Percentiles rank a stretch among this genome's conserved stretches.
phyloP scores from a whole-genome alignment of 2,329 filamentous ascomycete genomes.

The Aspergillus costaricaensis region DNA sequence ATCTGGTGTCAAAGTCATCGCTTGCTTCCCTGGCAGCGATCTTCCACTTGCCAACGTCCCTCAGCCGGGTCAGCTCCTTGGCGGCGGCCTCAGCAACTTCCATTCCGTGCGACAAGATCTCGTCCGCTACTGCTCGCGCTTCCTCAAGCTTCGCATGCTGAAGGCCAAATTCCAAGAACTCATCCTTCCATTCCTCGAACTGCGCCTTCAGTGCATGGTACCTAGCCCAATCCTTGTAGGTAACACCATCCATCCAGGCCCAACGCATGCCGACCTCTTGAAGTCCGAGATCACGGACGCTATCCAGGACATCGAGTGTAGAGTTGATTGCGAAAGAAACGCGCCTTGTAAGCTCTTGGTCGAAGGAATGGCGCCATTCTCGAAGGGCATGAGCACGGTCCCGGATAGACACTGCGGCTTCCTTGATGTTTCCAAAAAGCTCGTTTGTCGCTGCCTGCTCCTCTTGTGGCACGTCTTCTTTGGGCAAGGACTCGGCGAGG shows the following conservation, averaged over 20 bases:
- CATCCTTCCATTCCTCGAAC: conserved; percentile 80
- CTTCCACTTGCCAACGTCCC: conserved; percentile 84
- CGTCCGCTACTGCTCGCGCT: conserved; percentile 67
- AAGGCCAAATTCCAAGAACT: conserved; percentile 75
- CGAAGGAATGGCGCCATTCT: conserved; percentile 72
- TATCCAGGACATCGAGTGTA: conserved; percentile 79
- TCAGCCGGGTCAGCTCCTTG: conserved; percentile 75
- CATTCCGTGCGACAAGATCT: conserved; percentile 80
- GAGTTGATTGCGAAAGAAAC: conserved; percentile 74
- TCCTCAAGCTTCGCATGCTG: conserved; percentile 69
- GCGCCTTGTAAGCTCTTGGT: conserved; percentile 67
- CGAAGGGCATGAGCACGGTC: conserved; percentile 74
- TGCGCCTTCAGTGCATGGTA: conserved; percentile 85
- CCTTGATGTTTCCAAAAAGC: conserved; percentile 60
- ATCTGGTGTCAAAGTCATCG: conserved; percentile 75
- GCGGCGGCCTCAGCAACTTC: conserved; percentile 74
- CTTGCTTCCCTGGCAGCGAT: conserved; percentile 71
- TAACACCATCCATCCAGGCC: conserved; percentile 94
- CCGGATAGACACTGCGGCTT: conserved; percentile 72
- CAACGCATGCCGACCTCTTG: conserved; percentile 91
- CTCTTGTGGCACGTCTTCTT: conserved; percentile 57
- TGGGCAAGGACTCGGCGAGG: conserved; percentile 57
- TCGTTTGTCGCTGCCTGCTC: conserved; percentile 55
- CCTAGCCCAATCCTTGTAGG: conserved; percentile 95
- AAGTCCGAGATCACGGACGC: conserved; percentile 78